These are phyloP conservation scores for Suhomyces ambrosiae DNA, from an alignment of 1,139 yeast genomes.

Conservation along the genomic window DNA sequence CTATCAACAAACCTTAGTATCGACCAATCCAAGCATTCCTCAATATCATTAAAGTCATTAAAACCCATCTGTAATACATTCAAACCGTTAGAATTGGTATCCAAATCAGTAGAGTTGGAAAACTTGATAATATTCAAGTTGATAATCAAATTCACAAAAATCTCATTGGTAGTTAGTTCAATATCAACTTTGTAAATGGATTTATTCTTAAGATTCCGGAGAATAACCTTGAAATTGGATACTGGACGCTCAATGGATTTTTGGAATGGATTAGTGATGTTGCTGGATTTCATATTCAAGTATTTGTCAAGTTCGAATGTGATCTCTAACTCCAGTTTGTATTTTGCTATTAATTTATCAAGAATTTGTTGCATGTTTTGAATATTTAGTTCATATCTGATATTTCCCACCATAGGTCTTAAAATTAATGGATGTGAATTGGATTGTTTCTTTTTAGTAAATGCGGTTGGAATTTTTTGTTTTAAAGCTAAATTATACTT, in stretches of 20 bases:
- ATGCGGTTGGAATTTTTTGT: constrained; percentile 49
- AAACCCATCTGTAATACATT: constrained; percentile 50
- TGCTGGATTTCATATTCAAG: constrained; percentile 23
- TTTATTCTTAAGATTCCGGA: constrained; percentile 16
- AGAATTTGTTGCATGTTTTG: constrained; percentile 46
- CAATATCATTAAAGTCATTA: constrained; percentile 62
- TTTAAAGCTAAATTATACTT: constrained; percentile 50
- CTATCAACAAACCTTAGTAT: constrained; percentile 34
- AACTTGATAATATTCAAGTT: constrained; percentile 37
- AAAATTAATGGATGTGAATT: constrained; percentile 55
- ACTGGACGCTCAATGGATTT: constrained; percentile 43
- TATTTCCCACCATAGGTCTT: constrained; percentile 69
- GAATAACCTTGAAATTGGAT: constrained; percentile 26
- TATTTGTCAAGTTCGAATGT: constrained; percentile 28
- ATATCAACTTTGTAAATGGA: constrained; percentile 30
- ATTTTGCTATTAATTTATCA: constrained; percentile 27
- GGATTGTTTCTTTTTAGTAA: constrained; percentile 54
- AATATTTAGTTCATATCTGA: constrained; percentile 60
- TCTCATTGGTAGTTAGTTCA: constrained; percentile 43
- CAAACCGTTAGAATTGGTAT: constrained; percentile 35
- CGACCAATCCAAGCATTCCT: constrained; percentile 69
- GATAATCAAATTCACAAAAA: constrained; percentile 42
- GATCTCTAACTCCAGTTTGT: constrained; percentile 22
- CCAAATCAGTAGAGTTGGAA: constrained; percentile 30
- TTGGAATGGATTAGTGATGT: constrained; percentile 36